A percentile compares a stretch with the other conserved stretches of the same genome.
These are phyloP conservation scores for Meripilus lineatus DNA, from an alignment of 1,284 basidiomycete genomes.

Conservation along the genomic window DNA sequence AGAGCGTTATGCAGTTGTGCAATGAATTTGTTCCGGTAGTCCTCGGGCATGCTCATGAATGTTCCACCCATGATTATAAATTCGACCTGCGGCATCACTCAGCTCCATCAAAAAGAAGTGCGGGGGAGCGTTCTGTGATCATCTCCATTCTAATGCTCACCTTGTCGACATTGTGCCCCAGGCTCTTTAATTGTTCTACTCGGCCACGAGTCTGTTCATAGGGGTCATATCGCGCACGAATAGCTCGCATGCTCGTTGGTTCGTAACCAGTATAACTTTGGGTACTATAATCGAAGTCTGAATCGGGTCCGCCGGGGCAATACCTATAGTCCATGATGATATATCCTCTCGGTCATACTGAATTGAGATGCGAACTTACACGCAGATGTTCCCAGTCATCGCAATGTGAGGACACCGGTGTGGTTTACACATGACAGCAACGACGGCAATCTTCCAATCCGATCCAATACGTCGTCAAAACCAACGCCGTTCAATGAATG, in stretches of 20 bases:
- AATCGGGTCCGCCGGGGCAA: constrained; percentile 98
- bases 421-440: constrained; percentile 99
- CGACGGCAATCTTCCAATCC: constrained; percentile 82
- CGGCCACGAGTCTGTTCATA: constrained; percentile 96
- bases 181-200: constrained; percentile 90
- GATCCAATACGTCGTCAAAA: constrained; percentile 7
- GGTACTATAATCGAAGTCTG: constrained; percentile 99
- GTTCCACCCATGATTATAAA: constrained; percentile 99
- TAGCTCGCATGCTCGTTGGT: constrained; percentile 98
- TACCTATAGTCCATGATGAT: constrained; percentile 52
- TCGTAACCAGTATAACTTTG: constrained; percentile 98
- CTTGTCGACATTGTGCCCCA: constrained; percentile 98
- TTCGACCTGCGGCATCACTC: constrained; percentile 62
- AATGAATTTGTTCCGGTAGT: constrained; percentile 91
- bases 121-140: too few species aligned
- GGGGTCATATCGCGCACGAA: constrained; percentile 96
- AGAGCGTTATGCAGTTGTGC: constrained; percentile 97
- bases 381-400: constrained; percentile 99
- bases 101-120: background rate
- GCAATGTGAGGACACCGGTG: constrained; percentile 99
- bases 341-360: background rate
- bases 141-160: constrained; percentile 34
- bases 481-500: too few species aligned
- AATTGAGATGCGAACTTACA: constrained; percentile 47
- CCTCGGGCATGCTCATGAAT: constrained; percentile 99